Conservation (phyloP, 805 yeast species). For the Lipomyces yamadae region DNA sequence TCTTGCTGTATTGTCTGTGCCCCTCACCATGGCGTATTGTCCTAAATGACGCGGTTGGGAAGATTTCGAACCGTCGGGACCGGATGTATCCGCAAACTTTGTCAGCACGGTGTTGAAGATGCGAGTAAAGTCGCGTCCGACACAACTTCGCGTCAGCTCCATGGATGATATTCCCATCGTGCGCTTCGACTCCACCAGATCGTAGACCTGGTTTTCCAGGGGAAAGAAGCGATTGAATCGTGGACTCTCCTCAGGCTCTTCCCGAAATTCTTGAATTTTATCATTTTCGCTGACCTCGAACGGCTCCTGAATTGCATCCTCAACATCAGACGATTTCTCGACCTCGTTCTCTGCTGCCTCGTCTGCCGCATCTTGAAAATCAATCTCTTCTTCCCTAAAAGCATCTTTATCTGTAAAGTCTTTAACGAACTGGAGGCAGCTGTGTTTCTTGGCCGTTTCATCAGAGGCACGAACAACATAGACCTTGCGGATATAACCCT, state of each 20-base stretch:
- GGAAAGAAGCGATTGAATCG: slow-evolving; percentile 63
- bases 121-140: slow-evolving; percentile 61
- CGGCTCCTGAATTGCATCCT: slow-evolving; percentile 36
- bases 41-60: slow-evolving; percentile 45
- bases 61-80: slow-evolving; percentile 32
- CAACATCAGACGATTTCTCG: slow-evolving; percentile 35
- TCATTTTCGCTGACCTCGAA: slow-evolving; percentile 28
- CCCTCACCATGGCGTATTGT: slow-evolving; percentile 56
- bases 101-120: slow-evolving; percentile 60
- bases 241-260: background rate
- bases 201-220: slow-evolving; percentile 64
- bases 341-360: slow-evolving; percentile 48
- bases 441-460: slow-evolving; percentile 42
- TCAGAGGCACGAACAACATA: slow-evolving; percentile 47
- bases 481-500: slow-evolving; percentile 43
- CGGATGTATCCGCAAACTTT: slow-evolving; percentile 51
- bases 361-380: slow-evolving; percentile 40
- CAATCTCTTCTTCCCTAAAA: slow-evolving; percentile 44
- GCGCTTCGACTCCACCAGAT: slow-evolving; percentile 51
- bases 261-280: slow-evolving; percentile 20
- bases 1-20: slow-evolving; percentile 75
- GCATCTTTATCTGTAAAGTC: slow-evolving; percentile 43
- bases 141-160: slow-evolving; percentile 54
- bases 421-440: slow-evolving; percentile 46
- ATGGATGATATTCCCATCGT: slow-evolving; percentile 63